These are phyloP conservation scores for Phytophthora cactorum DNA, from an alignment of 352 stramenopile genomes.

Conservation along the genomic window DNA sequence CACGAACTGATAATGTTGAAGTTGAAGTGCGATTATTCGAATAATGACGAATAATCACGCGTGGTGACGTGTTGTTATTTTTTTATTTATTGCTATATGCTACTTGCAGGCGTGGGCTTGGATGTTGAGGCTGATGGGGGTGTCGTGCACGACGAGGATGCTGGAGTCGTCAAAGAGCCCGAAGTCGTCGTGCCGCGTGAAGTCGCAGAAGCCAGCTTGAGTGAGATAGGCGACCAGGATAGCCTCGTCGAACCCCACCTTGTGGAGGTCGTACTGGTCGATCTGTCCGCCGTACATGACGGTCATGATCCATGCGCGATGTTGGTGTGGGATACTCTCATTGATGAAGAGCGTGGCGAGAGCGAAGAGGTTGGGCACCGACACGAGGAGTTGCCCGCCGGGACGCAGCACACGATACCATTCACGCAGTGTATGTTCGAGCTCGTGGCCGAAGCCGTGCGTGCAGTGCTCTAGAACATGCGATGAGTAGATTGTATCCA, in stretches of 20 bases:
- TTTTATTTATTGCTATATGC: neutral
- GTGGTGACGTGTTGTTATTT: no score
- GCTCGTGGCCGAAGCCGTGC: conserved; percentile 56
- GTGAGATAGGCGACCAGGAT: conserved; percentile 57
- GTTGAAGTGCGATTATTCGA: no score
- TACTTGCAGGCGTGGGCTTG: conserved; percentile 32
- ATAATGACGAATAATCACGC: no score
- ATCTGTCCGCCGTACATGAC: conserved; percentile 80
- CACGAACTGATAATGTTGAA: conserved; percentile 18
- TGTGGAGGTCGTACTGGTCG: conserved; percentile 78
- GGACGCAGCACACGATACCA: conserved; percentile 76
- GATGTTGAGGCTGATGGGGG: conserved; percentile 73
- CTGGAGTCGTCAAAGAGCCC: conserved; percentile 67
- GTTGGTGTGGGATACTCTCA: conserved; percentile 51
- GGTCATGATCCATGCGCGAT: conserved; percentile 70
- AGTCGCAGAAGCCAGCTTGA: conserved; percentile 63
- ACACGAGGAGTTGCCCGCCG: conserved; percentile 59
- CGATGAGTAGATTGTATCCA: conserved; percentile 70
- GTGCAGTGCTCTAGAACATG: conserved; percentile 82
- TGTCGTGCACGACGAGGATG: conserved; percentile 41
- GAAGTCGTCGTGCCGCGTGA: conserved; percentile 55
- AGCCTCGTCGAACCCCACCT: conserved; percentile 69
- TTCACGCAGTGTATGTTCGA: conserved; percentile 62
- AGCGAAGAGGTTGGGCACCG: conserved; percentile 69
- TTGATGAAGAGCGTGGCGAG: conserved; percentile 69